Conservation (phyloP, 2,329 filamentous ascomycete genomes). For the Lachnellula cervina region DNA sequence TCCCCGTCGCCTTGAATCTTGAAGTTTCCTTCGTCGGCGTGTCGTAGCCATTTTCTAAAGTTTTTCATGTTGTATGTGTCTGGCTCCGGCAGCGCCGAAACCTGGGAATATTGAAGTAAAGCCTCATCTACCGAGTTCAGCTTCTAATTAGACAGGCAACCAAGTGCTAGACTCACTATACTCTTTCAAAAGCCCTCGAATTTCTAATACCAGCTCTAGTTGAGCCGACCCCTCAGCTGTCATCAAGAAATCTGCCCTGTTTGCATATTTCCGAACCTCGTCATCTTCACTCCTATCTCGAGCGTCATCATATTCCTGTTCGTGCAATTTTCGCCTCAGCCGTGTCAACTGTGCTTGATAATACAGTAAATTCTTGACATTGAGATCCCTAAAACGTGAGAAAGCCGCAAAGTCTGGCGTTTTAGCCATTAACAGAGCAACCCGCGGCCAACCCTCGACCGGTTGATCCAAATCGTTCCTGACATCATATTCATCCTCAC, state of each 20-base stretch:
- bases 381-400: constrained; percentile 5
- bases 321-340: neutral
- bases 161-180: constrained; percentile 2
- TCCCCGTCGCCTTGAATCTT: constrained; percentile 1
- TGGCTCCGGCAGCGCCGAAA: constrained; percentile 6
- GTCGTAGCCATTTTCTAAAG: constrained; percentile 3
- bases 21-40: neutral
- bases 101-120: constrained; percentile 9
- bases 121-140: constrained; percentile 3
- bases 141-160: too few relatives aligned
- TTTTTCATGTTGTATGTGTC: constrained; percentile 2
- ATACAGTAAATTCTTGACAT: constrained; percentile 11
- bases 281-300: neutral
- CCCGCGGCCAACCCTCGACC: constrained; percentile 5
- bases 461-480: neutral
- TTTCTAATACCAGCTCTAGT: neutral
- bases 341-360: constrained; percentile 8
- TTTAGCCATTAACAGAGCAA: constrained; percentile 6
- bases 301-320: constrained; percentile 5
- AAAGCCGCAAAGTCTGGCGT: constrained; percentile 8
- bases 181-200: constrained; percentile 5
- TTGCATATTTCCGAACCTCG: neutral
- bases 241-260: neutral
- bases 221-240: neutral
- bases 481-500: neutral